Evolutionary conservation across 2,329 filamentous ascomycete species (phyloP), one percentile per base, ranked within the genome.

Genomic region (Penicillium nordicum): DNA sequence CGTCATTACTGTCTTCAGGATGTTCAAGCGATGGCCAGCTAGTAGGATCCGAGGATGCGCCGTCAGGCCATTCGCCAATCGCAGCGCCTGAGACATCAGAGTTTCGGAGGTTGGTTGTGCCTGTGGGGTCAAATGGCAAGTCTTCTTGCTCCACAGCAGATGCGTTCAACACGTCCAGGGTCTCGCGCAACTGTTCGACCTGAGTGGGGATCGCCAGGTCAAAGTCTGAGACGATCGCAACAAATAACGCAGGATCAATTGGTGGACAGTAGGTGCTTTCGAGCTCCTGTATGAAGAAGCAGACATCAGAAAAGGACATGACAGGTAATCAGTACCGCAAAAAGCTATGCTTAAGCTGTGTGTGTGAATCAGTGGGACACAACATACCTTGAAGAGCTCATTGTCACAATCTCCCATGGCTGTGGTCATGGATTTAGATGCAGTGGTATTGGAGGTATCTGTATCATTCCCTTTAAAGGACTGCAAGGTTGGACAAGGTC

Each of bases 191-290:
- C 10, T 78, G 75, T 3, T 80, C 68, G 32, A 86, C 76, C 41
- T 86, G 77, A 0, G 75, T 70, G 0, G 80, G 65, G 23, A 84
- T 72, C 3, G 74, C 69, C 18, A 92, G 76, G 64, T 92, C 83
- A 72, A 85, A 90, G 67, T 97, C 93, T 50, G 79, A 84, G 5
- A 85, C 79, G 48, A 97, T 89, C 4, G 90, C 87, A 52, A 88
- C 82, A 57, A 97, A 83, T 12, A 93, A 81, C 0, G 90, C 83
- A 62, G 91, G 84, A 63, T 97, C 92, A 40, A 97, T 74, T 18
- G 87, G 82, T 25, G 88, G 83, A 69, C 86, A 87, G 68, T 90
- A 93, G 61, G 88, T 84, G 59, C 85, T 81, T 86, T 92, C 69
- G 25, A 78, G 64, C 42, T 73, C 72, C 74, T 77, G 38, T 16